Conservation (phyloP, 2,329 filamentous ascomycete species). For the Davidsoniella australis region DNA sequence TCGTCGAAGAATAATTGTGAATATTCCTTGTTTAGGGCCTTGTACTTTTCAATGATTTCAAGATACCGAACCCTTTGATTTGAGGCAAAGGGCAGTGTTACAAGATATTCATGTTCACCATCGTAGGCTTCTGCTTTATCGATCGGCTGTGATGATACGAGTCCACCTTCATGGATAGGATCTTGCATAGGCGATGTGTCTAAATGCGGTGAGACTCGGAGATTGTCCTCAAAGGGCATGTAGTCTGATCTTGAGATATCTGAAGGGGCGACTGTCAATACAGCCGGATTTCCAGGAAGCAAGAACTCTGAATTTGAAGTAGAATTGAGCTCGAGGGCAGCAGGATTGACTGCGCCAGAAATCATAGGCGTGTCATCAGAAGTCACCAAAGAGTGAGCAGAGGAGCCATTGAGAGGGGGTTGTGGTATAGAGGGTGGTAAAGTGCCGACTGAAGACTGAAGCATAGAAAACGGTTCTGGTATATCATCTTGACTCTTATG, state of each 20-base stretch:
- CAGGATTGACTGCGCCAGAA: constrained; percentile 13
- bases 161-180: constrained; percentile 2
- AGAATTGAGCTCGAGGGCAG: constrained; percentile 19
- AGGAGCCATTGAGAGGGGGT: not conserved
- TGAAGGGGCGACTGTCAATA: constrained; percentile 22
- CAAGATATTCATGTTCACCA: constrained; percentile 26
- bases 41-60: constrained; percentile 28
- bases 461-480: constrained; percentile 1
- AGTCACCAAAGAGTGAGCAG: constrained; percentile 15
- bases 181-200: constrained; percentile 9
- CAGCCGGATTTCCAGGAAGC: not conserved
- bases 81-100: constrained; percentile 41
- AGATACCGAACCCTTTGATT: constrained; percentile 35
- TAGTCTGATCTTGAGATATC: constrained; percentile 21
- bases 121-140: constrained; percentile 6
- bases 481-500: not conserved
- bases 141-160: constrained; percentile 4
- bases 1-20: constrained; percentile 25
- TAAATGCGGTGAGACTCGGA: constrained; percentile 7
- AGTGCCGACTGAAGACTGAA: not conserved
- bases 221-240: constrained; percentile 10
- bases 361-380: constrained; percentile 4
- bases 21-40: constrained; percentile 29
- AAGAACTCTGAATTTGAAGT: constrained; percentile 5
- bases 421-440: not conserved